Evolutionary conservation across 1,284 basidiomycete species (phyloP).

Genomic region (Agroathelia rolfsii): DNA sequence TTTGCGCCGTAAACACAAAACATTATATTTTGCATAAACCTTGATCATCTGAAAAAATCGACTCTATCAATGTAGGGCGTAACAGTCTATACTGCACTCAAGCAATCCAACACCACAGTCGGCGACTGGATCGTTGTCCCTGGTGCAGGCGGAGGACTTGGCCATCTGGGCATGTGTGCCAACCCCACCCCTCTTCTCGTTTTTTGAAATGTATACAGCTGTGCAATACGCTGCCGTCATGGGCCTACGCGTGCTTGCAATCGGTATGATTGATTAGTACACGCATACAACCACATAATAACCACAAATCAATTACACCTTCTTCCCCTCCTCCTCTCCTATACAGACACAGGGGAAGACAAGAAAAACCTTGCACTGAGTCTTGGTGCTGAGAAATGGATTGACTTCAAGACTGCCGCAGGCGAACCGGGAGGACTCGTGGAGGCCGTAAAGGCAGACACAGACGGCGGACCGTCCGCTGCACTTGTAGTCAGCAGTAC

Average conservation of each 20-base stretch:
- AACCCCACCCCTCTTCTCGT: neutral
- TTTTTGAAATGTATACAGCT: constrained; percentile 29
- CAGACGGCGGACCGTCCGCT: constrained; percentile 62
- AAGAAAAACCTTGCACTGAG: constrained; percentile 50
- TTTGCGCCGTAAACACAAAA: constrained; percentile 56
- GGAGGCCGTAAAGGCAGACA: constrained; percentile 40
- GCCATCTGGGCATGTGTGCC: constrained; percentile 37
- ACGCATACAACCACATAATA: too few relatives aligned
- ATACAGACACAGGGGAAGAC: constrained; percentile 49
- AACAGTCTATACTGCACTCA: constrained; percentile 65
- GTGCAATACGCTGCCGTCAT: constrained; percentile 59
- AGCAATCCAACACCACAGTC: constrained; percentile 37
- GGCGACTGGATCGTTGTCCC: constrained; percentile 65
- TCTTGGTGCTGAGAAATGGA: constrained; percentile 60
- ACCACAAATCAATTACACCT: too few relatives aligned
- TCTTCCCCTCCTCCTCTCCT: neutral
- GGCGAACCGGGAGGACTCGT: constrained; percentile 37
- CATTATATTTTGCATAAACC: too few relatives aligned
- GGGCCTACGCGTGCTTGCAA: constrained; percentile 61
- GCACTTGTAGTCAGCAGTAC: constrained; percentile 44
- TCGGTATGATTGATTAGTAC: constrained; percentile 39
- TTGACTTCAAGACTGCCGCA: constrained; percentile 72
- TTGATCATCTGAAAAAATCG: constrained; percentile 8
- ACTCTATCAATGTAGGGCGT: constrained; percentile 32
- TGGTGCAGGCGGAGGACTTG: constrained; percentile 56